A percentile compares a stretch with the other conserved stretches of the same genome.
Conservation (phyloP, 768 basidiomycete genomes). For the Lentinula raphanica region DNA sequence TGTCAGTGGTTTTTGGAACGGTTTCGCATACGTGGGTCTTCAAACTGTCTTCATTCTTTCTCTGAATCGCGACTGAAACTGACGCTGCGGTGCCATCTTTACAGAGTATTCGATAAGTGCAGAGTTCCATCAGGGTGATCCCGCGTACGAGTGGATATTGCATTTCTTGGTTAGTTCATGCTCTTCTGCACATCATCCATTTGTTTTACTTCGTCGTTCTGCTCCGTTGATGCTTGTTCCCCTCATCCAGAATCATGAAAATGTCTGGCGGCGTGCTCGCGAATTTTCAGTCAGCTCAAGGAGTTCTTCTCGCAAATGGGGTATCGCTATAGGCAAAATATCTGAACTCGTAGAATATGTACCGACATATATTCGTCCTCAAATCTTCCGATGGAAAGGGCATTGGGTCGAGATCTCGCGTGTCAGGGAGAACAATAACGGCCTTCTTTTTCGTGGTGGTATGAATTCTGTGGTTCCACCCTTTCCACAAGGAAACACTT, state of each 20-base stretch:
- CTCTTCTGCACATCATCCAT: too few relatives aligned
- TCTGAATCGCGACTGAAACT: not conserved
- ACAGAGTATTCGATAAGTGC: constrained; percentile 41
- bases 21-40: constrained; percentile 34
- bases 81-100: not conserved
- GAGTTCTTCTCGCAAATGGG: constrained; percentile 36
- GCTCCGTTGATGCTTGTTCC: too few relatives aligned
- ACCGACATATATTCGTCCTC: constrained; percentile 33
- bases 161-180: constrained; percentile 31
- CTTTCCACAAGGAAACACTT: too few relatives aligned
- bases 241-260: constrained; percentile 31
- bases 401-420: constrained; percentile 37
- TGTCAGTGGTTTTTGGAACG: constrained; percentile 34
- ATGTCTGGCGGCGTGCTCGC: constrained; percentile 36
- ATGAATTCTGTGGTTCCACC: too few relatives aligned
- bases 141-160: constrained; percentile 45
- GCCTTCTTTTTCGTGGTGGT: too few relatives aligned
- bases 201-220: too few relatives aligned
- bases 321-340: not conserved
- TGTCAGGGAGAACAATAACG: too few relatives aligned
- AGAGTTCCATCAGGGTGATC: constrained; percentile 41
- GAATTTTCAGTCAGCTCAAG: constrained; percentile 38
- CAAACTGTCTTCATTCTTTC: too few relatives aligned
- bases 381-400: constrained; percentile 40
- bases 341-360: constrained; percentile 33